These are phyloP conservation scores for Clarireedia homoeocarpa DNA, from an alignment of 2,329 filamentous ascomycete genomes.

Conservation along the genomic window DNA sequence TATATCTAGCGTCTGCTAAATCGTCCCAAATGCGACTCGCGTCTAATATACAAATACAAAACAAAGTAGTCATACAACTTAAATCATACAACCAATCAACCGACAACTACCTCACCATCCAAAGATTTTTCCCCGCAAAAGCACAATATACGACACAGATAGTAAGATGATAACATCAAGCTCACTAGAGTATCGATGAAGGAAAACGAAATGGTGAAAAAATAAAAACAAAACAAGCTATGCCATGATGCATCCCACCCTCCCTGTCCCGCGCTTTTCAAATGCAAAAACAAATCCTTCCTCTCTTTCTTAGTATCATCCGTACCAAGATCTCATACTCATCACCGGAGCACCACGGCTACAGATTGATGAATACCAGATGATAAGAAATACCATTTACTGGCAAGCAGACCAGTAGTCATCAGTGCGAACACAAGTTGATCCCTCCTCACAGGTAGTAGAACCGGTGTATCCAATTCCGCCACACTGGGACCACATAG, in stretches of 20 bases:
- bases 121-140: background rate
- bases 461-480: constrained; percentile 16
- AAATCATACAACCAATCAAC: background rate
- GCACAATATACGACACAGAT: background rate
- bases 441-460: constrained; percentile 12
- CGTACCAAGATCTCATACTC: background rate
- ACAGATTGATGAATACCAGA: background rate
- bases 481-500: constrained; percentile 19
- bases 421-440: constrained; percentile 15
- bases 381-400: background rate
- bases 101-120: background rate
- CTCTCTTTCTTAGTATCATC: background rate
- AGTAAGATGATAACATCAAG: too few relatives aligned
- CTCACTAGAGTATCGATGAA: too few relatives aligned
- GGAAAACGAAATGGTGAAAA: too few relatives aligned
- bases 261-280: background rate
- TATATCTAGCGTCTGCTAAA: background rate
- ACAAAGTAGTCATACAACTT: background rate
- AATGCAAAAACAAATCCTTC: background rate
- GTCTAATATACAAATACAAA: background rate
- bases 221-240: too few relatives aligned
- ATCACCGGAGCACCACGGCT: too few relatives aligned
- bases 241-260: too few relatives aligned
- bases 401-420: constrained; percentile 9
- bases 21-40: background rate